Percentiles rank a stretch among this genome's conserved stretches.
Evolutionary conservation across 2,329 filamentous ascomycete species (phyloP).

Genomic region (Neurospora sp.): DNA sequence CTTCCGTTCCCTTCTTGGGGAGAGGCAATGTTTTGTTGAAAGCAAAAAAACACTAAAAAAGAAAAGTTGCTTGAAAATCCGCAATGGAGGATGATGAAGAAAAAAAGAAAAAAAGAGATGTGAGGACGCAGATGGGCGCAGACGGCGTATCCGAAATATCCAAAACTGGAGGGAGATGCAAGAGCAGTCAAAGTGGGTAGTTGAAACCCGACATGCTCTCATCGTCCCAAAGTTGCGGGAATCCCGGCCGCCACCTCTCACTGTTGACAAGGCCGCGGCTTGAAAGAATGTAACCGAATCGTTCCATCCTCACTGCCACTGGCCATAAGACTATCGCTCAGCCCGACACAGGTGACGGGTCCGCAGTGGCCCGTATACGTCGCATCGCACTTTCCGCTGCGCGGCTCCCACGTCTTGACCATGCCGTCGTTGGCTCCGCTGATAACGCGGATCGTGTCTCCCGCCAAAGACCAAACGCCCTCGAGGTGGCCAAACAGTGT

Average conservation of each 20-base stretch:
- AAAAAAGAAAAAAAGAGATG: neutral
- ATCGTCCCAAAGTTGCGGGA: slow-evolving; percentile 39
- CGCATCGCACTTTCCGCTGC: slow-evolving; percentile 81
- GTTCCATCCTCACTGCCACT: slow-evolving; percentile 92
- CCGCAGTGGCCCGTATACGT: slow-evolving; percentile 87
- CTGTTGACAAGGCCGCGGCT: slow-evolving; percentile 17
- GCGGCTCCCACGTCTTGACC: slow-evolving; percentile 90
- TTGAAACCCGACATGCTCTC: slow-evolving; percentile 23
- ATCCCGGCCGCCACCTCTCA: slow-evolving; percentile 23
- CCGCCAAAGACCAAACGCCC: slow-evolving; percentile 87
- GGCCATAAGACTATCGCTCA: slow-evolving; percentile 82
- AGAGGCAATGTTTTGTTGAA: neutral
- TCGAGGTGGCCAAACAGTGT: slow-evolving; percentile 97
- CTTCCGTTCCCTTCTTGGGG: neutral
- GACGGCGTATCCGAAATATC: neutral
- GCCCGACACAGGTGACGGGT: slow-evolving; percentile 83
- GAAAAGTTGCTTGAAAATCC: neutral
- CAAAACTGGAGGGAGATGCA: neutral
- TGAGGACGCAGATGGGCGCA: neutral
- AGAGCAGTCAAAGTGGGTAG: slow-evolving; percentile 1
- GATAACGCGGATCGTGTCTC: slow-evolving; percentile 79
- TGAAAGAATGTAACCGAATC: slow-evolving; percentile 74
- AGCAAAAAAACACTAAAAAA: neutral
- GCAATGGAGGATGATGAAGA: neutral
- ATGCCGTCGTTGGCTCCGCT: slow-evolving; percentile 87